Conservation (phyloP, 805 yeast genomes). For the Blastobotrys attinorum region DNA sequence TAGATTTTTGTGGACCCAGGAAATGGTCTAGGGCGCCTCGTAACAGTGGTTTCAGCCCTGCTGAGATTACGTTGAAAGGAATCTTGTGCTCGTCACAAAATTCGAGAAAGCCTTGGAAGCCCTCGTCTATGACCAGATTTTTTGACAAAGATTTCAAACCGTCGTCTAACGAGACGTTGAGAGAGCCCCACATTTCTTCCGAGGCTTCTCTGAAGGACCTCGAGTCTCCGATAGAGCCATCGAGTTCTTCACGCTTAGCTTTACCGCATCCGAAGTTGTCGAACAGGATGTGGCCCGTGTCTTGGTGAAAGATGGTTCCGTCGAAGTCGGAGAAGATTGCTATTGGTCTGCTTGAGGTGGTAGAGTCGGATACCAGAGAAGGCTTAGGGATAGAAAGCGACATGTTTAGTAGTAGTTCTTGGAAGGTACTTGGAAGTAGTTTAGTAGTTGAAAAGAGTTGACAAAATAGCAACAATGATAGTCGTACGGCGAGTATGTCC, state of each 20-base stretch:
- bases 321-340: conserved; percentile 31
- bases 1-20: conserved; percentile 31
- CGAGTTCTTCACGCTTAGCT: conserved; percentile 31
- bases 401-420: no score
- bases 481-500: no score
- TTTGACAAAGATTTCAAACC: conserved; percentile 31
- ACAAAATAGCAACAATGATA: no score
- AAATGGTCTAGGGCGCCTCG: conserved; percentile 35
- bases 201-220: conserved; percentile 34
- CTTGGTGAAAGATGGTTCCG: conserved; percentile 39
- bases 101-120: conserved; percentile 32
- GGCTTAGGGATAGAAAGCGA: neutral
- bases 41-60: conserved; percentile 36
- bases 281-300: conserved; percentile 38
- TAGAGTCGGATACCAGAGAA: neutral
- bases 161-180: conserved; percentile 32
- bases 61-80: conserved; percentile 36
- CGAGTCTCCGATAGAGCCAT: conserved; percentile 30
- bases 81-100: conserved; percentile 31
- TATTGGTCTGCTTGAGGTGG: neutral
- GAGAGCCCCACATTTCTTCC: conserved; percentile 37
- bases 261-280: conserved; percentile 37
- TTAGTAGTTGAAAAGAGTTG: no score
- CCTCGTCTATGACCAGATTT: conserved; percentile 33
- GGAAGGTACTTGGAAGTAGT: no score